A percentile compares a stretch with the other conserved stretches of the same genome.
Conservation (phyloP, 163 green algal genomes). For the Volvox carteri region DNA sequence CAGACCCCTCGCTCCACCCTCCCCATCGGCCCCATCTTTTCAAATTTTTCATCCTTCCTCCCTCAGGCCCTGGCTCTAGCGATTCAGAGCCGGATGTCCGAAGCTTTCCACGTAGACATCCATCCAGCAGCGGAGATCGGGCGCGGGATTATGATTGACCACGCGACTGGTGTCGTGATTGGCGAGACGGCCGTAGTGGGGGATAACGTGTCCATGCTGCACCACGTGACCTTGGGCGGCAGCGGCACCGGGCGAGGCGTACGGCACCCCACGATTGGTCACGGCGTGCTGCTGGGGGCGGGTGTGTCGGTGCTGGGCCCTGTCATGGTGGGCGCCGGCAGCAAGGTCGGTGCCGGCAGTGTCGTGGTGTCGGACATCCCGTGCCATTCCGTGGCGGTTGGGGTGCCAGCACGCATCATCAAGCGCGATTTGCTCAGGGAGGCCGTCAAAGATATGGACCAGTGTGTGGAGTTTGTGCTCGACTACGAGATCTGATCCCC, state of each 20-base stretch:
- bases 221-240: slow-evolving; percentile 95
- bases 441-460: slow-evolving; percentile 89
- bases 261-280: slow-evolving; percentile 87
- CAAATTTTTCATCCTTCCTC: no score
- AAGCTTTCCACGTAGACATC: slow-evolving; percentile 96
- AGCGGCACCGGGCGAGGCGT: slow-evolving; percentile 86
- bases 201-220: slow-evolving; percentile 97
- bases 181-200: slow-evolving; percentile 95
- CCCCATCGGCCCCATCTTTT: no score
- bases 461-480: slow-evolving; percentile 85
- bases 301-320: slow-evolving; percentile 92
- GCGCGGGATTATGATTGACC: slow-evolving; percentile 93
- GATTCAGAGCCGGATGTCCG: slow-evolving; percentile 89
- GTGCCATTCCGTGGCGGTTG: slow-evolving; percentile 87
- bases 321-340: slow-evolving; percentile 87
- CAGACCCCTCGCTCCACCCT: no score
- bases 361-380: slow-evolving; percentile 95
- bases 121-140: slow-evolving; percentile 93
- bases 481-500: slow-evolving; percentile 89
- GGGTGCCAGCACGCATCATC: slow-evolving; percentile 91
- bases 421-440: slow-evolving; percentile 80
- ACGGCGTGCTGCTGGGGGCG: slow-evolving; percentile 96
- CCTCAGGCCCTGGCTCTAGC: slow-evolving; percentile 86
- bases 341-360: slow-evolving; percentile 87
- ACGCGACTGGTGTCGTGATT: slow-evolving; percentile 97